Conservation (phyloP, 306 rosid genomes). For the Fragaria nilgerrensis region DNA sequence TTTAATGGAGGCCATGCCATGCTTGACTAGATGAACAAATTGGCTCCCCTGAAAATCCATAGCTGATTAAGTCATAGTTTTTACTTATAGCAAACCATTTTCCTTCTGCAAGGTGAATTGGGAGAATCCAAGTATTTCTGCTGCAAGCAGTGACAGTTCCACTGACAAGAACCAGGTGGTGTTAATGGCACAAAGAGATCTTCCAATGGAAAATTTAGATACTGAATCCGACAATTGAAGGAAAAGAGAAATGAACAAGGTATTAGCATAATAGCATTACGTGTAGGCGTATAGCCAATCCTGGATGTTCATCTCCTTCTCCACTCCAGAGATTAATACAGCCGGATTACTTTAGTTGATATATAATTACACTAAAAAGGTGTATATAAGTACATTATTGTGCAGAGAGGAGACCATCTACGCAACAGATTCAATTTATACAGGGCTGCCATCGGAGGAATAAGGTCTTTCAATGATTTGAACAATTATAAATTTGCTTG, state of each 20-base stretch:
- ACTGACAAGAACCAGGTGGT: not conserved
- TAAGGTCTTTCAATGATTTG: not conserved
- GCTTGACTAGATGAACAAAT: not conserved
- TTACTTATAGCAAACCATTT: not conserved
- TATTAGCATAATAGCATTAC: not conserved
- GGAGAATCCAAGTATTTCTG: not conserved
- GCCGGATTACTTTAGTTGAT: not conserved
- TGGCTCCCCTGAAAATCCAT: not conserved
- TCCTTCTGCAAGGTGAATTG: not conserved
- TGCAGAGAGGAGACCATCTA: not conserved
- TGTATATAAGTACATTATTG: not conserved
- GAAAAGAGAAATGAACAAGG: not conserved
- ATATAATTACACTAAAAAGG: not conserved
- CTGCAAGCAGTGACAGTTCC: not conserved
- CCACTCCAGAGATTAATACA: not conserved
- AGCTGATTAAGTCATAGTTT: not conserved
- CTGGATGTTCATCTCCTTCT: not conserved
- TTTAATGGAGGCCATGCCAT: not conserved
- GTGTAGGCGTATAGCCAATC: not conserved
- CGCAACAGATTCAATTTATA: not conserved
- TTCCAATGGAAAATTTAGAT: not conserved
- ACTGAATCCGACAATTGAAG: not conserved
- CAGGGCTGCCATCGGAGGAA: not conserved
- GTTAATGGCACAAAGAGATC: not conserved
- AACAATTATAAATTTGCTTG: conserved; percentile 45